Evolutionary conservation across 2,329 filamentous ascomycete species (phyloP), one percentile per base, ranked within the genome.

Genomic region (Scolecobasidium constrictum): DNA sequence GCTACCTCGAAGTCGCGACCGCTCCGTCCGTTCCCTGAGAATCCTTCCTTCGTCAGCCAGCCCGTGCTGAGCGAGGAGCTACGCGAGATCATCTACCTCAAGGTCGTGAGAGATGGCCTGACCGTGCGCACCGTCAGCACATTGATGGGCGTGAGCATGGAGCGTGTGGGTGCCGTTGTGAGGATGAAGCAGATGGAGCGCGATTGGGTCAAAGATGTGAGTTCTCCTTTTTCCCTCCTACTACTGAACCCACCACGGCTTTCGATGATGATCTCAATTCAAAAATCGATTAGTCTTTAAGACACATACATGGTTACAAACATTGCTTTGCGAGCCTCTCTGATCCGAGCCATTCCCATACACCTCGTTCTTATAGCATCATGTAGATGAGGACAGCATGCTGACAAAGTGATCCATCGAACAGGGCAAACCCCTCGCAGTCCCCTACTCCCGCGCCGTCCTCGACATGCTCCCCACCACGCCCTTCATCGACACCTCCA

Each of bases 231-330:
- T 22, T 21, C 16, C 19, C 28, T 19, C 23, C 5, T 40, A 4
- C 21, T 13, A 34, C 35, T 34, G 38, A 42, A 17, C 17, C 13
- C 11, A 21, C 6, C 21, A 12, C 17, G 39, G n/a, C 36, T 33
- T 35, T 33, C 13, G 13, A 69, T 82, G 79, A 83, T 83, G 80
- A 85, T 74, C 71, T 66, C 77, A 55, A 73, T 62, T 68, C 75
- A 77, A 80, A 78, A 76, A 83, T 69, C 90, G 90, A 95, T 96
- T 94, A 95, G 90, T 96, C 90, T 94, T 93, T 73, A 95, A 94
- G 88, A 96, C 88, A 79, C 64, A 69, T 61, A 78, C 72, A 80
- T 92, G 86, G 85, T 95, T 90, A 90, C 71, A 82, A 73, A 37
- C 21, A 18, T 20, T 37, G 23, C 15, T 33, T 80, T 81, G 72